phyloP scores from a whole-genome alignment of 345 rosid genomes.

The Populus davidiana region DNA sequence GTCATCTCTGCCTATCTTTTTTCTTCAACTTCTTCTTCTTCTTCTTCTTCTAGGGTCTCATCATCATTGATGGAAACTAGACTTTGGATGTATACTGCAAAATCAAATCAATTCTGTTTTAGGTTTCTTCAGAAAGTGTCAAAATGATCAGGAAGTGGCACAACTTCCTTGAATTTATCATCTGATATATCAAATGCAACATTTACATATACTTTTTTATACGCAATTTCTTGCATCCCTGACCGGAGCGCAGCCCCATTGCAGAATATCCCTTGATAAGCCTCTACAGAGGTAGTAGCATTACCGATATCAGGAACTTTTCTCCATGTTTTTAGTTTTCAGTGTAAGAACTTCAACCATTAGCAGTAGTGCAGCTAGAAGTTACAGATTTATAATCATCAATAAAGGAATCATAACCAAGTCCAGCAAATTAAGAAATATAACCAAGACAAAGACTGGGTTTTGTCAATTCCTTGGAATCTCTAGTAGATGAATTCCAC shows the following conservation, averaged over 20 bases:
- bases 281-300: no score
- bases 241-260: conserved; percentile 34
- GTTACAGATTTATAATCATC: conserved; percentile 29
- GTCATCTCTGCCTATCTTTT: no score
- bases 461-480: conserved; percentile 24
- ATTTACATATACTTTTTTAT: background rate
- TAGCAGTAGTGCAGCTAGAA: background rate
- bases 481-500: conserved; percentile 38
- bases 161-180: conserved; percentile 20
- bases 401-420: conserved; percentile 32
- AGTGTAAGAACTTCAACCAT: conserved; percentile 20
- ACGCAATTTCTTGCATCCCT: background rate
- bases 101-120: no score
- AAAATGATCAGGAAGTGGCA: conserved; percentile 5
- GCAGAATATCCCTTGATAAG: conserved; percentile 17
- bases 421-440: conserved; percentile 22
- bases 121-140: no score
- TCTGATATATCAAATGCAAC: conserved; percentile 30
- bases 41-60: no score
- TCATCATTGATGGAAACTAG: no score
- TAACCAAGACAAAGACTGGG: conserved; percentile 2
- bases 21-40: no score
- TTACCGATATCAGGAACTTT: no score
- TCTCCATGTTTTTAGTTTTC: conserved; percentile 29
- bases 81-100: no score